Evolutionary conservation across 345 rosid species (phyloP), one percentile per base, ranked within the genome.

Genomic region (Cochlearia excelsa): DNA sequence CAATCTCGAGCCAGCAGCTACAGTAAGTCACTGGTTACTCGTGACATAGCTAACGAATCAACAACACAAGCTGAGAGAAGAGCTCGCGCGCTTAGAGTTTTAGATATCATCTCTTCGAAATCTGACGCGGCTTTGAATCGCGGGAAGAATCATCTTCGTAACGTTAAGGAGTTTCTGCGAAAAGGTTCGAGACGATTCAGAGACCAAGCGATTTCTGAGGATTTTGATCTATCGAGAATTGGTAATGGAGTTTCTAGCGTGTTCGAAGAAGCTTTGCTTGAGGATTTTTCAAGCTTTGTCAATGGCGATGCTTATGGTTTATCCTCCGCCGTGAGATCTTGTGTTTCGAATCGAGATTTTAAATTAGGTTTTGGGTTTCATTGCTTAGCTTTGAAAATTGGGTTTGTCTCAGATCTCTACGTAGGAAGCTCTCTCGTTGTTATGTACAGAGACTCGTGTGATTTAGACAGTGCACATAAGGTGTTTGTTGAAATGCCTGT

Each of bases 401-500:
- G 96, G 63, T 73, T 81, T 54, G 35, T 72, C 51, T 65, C 84
- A 44, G 75, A 82, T 66, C 81, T 78, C 27, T 86, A 83, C 49
- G 87, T 88, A 1, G 96, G 89, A n/a, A 84, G 83, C 39, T 81
- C 90, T 31, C 43, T 92, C 70, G 75, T 88, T 3, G 70, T 74
- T 7, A 51, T 84, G 4, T 88, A 88, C 4, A 2, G 83, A 4
- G 83, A 69, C 65, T 83, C 81, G 6, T 68, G 87, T 2, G 72
- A 72, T 7, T 7, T 80, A 30, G 58, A 51, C 0, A 45, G 43
- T 56, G 95, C 94, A 1, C 71, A 65, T 53, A 79, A 78, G 26
- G 54, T 83, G 86, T 87, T 92, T 26, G 78, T 74, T 1, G 95
- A 86, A 92, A 88, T 86, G 85, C 84, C 97, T 59, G 79, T 77